phyloP scores from a whole-genome alignment of 495 filamentous ascomycete species.

The Daldinia bambusicola region DNA sequence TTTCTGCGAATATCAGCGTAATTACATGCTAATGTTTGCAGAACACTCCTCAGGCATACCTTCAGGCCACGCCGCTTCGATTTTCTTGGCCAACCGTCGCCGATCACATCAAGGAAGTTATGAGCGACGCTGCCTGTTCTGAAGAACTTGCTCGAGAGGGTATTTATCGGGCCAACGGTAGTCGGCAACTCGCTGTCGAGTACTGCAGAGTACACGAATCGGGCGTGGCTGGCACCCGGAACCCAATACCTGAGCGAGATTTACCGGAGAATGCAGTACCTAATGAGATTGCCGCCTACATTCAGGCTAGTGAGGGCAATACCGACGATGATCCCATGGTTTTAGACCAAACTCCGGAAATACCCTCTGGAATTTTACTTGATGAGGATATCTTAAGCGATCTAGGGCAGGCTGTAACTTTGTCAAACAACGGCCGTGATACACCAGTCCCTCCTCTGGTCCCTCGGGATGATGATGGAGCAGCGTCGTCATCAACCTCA shows the following conservation, averaged over 20 bases:
- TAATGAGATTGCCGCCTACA: slow-evolving; percentile 34
- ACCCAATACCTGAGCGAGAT: slow-evolving; percentile 74
- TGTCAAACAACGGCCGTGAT: slow-evolving; percentile 36
- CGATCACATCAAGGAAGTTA: slow-evolving; percentile 44
- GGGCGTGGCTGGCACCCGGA: slow-evolving; percentile 57
- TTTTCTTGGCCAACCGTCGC: slow-evolving; percentile 43
- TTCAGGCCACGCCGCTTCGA: slow-evolving; percentile 51
- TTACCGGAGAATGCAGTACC: slow-evolving; percentile 37
- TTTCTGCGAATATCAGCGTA: neutral
- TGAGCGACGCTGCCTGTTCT: slow-evolving; percentile 32
- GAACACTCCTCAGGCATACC: slow-evolving; percentile 49
- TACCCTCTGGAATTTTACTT: slow-evolving; percentile 35
- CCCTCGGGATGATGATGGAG: slow-evolving; percentile 28
- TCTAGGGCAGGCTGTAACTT: slow-evolving; percentile 26
- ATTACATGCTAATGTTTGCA: slow-evolving; percentile 30
- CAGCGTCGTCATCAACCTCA: slow-evolving; percentile 35
- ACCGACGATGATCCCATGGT: slow-evolving; percentile 44
- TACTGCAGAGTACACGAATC: slow-evolving; percentile 73
- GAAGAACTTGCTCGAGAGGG: slow-evolving; percentile 77
- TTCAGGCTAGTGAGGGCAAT: slow-evolving; percentile 19
- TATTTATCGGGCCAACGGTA: slow-evolving; percentile 81
- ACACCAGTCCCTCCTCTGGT: slow-evolving; percentile 29
- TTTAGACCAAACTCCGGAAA: slow-evolving; percentile 42
- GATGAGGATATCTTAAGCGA: slow-evolving; percentile 45
- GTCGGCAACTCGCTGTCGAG: slow-evolving; percentile 66